A percentile compares a stretch with the other conserved stretches of the same genome.
Evolutionary conservation across 2,329 filamentous ascomycete genomes (phyloP).

Genomic region (Anthostomella pinea): DNA sequence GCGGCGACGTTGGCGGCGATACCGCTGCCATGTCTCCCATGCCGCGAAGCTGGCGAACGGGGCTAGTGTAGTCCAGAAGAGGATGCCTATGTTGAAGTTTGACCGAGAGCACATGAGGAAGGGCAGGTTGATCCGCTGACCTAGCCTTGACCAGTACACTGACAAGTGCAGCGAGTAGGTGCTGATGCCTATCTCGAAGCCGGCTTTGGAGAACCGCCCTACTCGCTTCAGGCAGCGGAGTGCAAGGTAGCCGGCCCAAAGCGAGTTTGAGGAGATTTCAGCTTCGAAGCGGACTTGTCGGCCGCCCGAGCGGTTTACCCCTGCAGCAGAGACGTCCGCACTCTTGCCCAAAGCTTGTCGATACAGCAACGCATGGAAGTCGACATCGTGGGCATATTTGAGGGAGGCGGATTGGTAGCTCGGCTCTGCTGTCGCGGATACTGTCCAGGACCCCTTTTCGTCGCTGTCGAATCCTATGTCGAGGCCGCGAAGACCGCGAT

Average conservation of each 20-base stretch:
- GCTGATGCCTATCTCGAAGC: conserved; percentile 44
- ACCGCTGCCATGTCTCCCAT: conserved; percentile 30
- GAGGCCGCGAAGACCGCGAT: conserved; percentile 37
- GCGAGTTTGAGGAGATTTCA: conserved; percentile 39
- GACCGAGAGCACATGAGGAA: conserved; percentile 37
- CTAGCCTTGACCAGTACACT: conserved; percentile 45
- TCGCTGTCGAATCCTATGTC: conserved; percentile 32
- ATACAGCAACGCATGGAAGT: background rate
- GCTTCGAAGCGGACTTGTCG: conserved; percentile 39
- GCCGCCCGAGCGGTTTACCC: background rate
- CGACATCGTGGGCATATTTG: conserved; percentile 10
- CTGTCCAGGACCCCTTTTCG: conserved; percentile 37
- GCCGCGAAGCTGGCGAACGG: conserved; percentile 41
- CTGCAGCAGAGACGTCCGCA: background rate
- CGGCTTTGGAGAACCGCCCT: conserved; percentile 40
- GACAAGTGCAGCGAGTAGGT: conserved; percentile 42
- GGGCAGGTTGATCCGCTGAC: conserved; percentile 44
- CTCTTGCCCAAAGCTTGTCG: background rate
- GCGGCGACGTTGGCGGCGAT: conserved; percentile 8
- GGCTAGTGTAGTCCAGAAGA: conserved; percentile 39
- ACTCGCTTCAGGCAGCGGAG: conserved; percentile 42
- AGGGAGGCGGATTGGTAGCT: conserved; percentile 23
- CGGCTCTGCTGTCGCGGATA: conserved; percentile 31
- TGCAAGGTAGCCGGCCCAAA: conserved; percentile 38
- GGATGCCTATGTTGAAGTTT: conserved; percentile 26